Evolutionary conservation across 2,329 filamentous ascomycete genomes (phyloP).

Genomic region (Botrytis paeoniae): DNA sequence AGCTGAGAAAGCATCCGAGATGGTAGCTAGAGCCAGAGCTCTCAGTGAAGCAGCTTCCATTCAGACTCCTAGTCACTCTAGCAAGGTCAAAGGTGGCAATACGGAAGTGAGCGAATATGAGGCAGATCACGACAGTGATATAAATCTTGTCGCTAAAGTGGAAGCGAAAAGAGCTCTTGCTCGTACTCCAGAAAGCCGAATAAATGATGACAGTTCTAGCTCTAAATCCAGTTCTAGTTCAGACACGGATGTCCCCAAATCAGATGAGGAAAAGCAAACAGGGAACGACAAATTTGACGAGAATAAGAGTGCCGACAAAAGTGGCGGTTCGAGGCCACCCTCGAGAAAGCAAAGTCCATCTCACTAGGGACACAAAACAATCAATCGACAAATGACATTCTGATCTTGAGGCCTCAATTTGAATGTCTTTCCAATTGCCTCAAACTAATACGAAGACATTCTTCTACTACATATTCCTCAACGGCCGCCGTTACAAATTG

Average conservation of each 20-base stretch:
- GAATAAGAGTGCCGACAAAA: neutral
- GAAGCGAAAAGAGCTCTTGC: slow-evolving; percentile 25
- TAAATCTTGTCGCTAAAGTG: slow-evolving; percentile 23
- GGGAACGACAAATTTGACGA: neutral
- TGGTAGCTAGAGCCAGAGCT: slow-evolving; percentile 35
- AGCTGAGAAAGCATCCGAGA: slow-evolving; percentile 51
- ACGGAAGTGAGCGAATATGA: slow-evolving; percentile 36
- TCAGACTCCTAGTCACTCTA: slow-evolving; percentile 29
- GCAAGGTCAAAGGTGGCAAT: slow-evolving; percentile 33
- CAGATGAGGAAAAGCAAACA: slow-evolving; percentile 22
- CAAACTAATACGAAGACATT: slow-evolving; percentile 20
- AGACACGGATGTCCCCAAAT: slow-evolving; percentile 21
- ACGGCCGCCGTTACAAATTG: neutral
- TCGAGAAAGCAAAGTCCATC: neutral
- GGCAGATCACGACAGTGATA: slow-evolving; percentile 27
- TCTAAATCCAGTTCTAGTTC: slow-evolving; percentile 12
- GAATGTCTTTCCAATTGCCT: slow-evolving; percentile 12
- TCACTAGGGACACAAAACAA: neutral
- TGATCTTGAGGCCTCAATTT: slow-evolving; percentile 5
- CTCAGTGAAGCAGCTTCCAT: slow-evolving; percentile 32
- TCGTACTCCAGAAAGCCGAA: slow-evolving; percentile 21
- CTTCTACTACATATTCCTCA: slow-evolving; percentile 8
- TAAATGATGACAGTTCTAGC: slow-evolving; percentile 16
- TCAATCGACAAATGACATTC: neutral
- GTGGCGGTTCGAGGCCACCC: neutral